phyloP scores from a whole-genome alignment of 352 stramenopile species.

The Globisporangium polare region DNA sequence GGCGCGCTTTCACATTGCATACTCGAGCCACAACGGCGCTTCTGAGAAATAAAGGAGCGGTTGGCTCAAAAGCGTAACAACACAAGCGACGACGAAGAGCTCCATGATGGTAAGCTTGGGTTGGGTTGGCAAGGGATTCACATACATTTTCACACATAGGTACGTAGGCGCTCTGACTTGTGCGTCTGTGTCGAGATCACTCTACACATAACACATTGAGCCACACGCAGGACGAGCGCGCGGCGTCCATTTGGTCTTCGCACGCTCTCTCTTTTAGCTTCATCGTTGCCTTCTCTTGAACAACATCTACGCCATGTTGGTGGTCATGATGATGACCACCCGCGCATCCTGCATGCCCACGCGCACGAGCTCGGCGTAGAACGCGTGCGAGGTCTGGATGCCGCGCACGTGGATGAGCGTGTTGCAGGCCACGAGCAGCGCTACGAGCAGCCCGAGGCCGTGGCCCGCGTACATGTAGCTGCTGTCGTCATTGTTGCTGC shows the following conservation, averaged over 20 bases:
- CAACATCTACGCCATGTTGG: slow-evolving; percentile 8
- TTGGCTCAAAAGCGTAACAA: neutral
- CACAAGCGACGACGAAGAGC: neutral
- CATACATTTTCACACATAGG: neutral
- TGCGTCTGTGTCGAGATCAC: neutral
- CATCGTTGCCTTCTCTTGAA: neutral
- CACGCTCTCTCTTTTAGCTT: neutral
- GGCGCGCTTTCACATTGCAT: neutral
- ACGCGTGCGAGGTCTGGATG: slow-evolving; percentile 28
- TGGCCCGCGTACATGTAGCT: slow-evolving; percentile 33
- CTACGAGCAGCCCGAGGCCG: slow-evolving; percentile 42
- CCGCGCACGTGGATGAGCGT: slow-evolving; percentile 55
- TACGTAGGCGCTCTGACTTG: neutral
- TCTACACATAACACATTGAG: too few species aligned
- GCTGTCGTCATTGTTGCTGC: slow-evolving; percentile 20
- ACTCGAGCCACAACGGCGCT: neutral
- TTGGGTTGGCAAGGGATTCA: neutral
- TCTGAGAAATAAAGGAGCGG: neutral
- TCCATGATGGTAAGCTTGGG: neutral
- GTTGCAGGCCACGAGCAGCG: slow-evolving; percentile 48
- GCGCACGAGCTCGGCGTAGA: slow-evolving; percentile 34
- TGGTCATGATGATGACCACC: slow-evolving; percentile 16
- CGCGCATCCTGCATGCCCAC: slow-evolving; percentile 3
- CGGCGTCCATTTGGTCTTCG: too few species aligned
- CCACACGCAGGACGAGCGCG: neutral